phyloP scores from a whole-genome alignment of 371 early-diverging fungal species.

The Cokeromyces recurvatus region DNA sequence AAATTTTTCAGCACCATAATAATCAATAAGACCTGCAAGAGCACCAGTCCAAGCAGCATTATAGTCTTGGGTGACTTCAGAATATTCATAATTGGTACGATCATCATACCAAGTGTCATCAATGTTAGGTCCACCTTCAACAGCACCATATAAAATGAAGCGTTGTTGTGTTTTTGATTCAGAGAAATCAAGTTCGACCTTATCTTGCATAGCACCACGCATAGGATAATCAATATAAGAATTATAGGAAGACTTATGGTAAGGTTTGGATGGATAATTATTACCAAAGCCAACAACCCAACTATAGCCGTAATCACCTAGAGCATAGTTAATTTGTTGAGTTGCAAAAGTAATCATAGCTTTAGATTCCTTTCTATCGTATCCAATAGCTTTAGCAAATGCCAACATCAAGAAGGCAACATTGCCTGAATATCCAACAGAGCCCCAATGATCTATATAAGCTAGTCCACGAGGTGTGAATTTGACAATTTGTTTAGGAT shows the following conservation, averaged over 20 bases:
- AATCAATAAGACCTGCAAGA: constrained; percentile 51
- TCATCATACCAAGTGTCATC: constrained; percentile 55
- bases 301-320: constrained; percentile 54
- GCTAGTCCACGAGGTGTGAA: constrained; percentile 56
- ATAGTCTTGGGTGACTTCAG: constrained; percentile 57
- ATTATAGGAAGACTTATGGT: constrained; percentile 57
- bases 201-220: constrained; percentile 42
- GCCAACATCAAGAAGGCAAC: constrained; percentile 49
- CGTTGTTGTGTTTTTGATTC: constrained; percentile 37
- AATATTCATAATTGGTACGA: constrained; percentile 48
- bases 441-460: constrained; percentile 54
- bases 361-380: constrained; percentile 24
- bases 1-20: constrained; percentile 43
- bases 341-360: constrained; percentile 42
- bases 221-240: constrained; percentile 53
- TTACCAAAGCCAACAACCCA: constrained; percentile 58
- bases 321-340: constrained; percentile 56
- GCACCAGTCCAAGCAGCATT: constrained; percentile 56
- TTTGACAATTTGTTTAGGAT: constrained; percentile 34
- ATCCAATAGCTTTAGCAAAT: constrained; percentile 42
- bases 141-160: constrained; percentile 54
- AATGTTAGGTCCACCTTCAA: constrained; percentile 48
- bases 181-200: constrained; percentile 44
- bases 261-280: constrained; percentile 47
- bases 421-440: constrained; percentile 50